These are phyloP conservation scores for Sphaerulina musiva DNA, from an alignment of 2,329 filamentous ascomycete species.

Conservation along the genomic window DNA sequence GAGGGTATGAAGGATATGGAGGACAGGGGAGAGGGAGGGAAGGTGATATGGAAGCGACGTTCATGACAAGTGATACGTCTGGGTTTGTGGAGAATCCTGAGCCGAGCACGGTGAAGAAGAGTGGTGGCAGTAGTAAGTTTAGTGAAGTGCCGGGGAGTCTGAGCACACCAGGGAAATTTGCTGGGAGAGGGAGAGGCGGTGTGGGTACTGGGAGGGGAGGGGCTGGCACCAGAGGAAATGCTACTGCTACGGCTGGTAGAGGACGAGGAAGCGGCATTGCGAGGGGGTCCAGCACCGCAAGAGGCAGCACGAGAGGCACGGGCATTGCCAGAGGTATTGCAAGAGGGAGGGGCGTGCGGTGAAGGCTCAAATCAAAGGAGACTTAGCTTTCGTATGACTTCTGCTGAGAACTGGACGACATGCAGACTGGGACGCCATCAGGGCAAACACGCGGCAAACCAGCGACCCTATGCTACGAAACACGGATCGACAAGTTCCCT, in stretches of 20 bases:
- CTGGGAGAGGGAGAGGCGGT: slow-evolving; percentile 26
- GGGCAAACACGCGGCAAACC: too few relatives aligned
- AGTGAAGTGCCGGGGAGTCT: slow-evolving; percentile 19
- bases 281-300: slow-evolving; percentile 19
- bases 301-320: slow-evolving; percentile 20
- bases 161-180: slow-evolving; percentile 17
- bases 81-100: slow-evolving; percentile 73
- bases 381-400: too few relatives aligned
- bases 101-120: slow-evolving; percentile 45
- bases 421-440: too few relatives aligned
- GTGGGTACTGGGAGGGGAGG: neutral
- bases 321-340: slow-evolving; percentile 28
- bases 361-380: neutral
- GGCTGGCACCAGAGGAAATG: neutral
- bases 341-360: slow-evolving; percentile 31
- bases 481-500: too few relatives aligned
- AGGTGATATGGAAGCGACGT: slow-evolving; percentile 66
- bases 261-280: slow-evolving; percentile 32
- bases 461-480: too few relatives aligned
- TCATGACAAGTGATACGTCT: slow-evolving; percentile 85
- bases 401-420: too few relatives aligned
- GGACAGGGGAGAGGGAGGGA: slow-evolving; percentile 9
- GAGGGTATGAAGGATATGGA: slow-evolving; percentile 5
- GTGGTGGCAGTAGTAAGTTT: slow-evolving; percentile 31
- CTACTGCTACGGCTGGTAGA: slow-evolving; percentile 20